Percentiles rank a stretch among this genome's conserved stretches.
Conservation (phyloP, 1,284 basidiomycete species). For the Cystobasidium pallidum region DNA sequence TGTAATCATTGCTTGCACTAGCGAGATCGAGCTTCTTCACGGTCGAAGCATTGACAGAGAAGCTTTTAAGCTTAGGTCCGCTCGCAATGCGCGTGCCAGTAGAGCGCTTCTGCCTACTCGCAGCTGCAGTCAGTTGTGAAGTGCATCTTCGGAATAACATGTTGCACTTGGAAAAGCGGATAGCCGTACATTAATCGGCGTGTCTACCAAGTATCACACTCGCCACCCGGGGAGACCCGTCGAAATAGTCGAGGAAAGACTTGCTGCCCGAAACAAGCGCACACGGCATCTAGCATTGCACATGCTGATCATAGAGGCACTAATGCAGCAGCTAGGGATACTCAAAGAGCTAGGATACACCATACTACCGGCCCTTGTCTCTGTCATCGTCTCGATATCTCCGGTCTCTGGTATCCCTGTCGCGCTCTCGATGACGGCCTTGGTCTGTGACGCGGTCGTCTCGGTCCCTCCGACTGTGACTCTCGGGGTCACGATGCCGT, state of each 20-base stretch:
- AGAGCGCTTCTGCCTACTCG: neutral
- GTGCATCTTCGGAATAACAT: neutral
- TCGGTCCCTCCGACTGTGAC: neutral
- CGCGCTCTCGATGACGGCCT: slow-evolving; percentile 3
- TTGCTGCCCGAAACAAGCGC: too few species aligned
- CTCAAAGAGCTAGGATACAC: neutral
- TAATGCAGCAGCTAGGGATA: too few species aligned
- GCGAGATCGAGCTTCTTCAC: slow-evolving; percentile 23
- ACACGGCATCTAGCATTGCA: too few species aligned
- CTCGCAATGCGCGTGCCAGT: neutral
- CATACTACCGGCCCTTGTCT: slow-evolving; percentile 2
- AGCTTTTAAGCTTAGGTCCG: neutral
- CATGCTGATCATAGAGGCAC: too few species aligned
- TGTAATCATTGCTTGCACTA: slow-evolving; percentile 24
- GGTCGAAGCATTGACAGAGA: neutral
- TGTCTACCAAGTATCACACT: too few species aligned
- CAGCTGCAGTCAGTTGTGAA: neutral
- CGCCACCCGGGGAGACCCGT: too few species aligned
- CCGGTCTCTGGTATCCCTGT: slow-evolving; percentile 48
- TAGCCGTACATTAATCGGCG: too few species aligned
- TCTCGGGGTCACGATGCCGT: neutral
- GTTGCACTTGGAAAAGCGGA: neutral
- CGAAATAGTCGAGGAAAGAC: too few species aligned
- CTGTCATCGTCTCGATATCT: slow-evolving; percentile 25
- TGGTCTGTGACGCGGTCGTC: neutral